Conservation (phyloP, 1,284 basidiomycete genomes). For the Caloboletus inedulis region DNA sequence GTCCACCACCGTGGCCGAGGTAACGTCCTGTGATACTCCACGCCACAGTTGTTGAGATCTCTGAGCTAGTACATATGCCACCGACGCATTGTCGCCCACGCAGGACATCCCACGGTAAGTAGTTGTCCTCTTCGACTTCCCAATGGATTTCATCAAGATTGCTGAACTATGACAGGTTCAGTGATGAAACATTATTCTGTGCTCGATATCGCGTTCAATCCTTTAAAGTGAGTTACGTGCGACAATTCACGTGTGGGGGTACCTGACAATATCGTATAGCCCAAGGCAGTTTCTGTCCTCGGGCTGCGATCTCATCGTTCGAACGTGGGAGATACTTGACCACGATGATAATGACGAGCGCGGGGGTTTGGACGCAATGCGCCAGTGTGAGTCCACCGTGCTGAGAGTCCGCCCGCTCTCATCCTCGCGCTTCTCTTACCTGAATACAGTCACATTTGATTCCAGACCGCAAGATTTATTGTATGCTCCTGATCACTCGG, state of each 20-base stretch:
- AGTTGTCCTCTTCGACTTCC: background rate
- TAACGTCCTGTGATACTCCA: conserved; percentile 4
- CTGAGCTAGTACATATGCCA: conserved; percentile 21
- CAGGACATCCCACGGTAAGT: conserved; percentile 21
- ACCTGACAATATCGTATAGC: conserved; percentile 16
- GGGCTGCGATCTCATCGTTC: conserved; percentile 28
- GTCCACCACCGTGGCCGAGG: conserved; percentile 32
- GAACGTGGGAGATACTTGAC: conserved; percentile 30
- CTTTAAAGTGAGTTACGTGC: conserved; percentile 26
- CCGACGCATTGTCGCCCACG: conserved; percentile 24
- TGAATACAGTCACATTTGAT: conserved; percentile 25
- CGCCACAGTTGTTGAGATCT: background rate
- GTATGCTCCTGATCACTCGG: conserved; percentile 23
- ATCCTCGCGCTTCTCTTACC: background rate
- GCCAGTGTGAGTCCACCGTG: conserved; percentile 14
- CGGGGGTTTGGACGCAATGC: conserved; percentile 12
- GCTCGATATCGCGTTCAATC: conserved; percentile 35
- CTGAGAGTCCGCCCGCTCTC: background rate
- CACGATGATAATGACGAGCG: conserved; percentile 8
- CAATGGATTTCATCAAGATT: background rate
- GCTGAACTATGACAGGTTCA: conserved; percentile 14
- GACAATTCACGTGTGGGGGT: background rate
- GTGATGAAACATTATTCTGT: conserved; percentile 33
- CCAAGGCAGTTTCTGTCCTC: conserved; percentile 32
- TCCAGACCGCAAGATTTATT: conserved; percentile 31